Base-by-base conservation (phyloP, 2,329 filamentous ascomycete genomes). In the Stemphylium lycopersici region DNA sequence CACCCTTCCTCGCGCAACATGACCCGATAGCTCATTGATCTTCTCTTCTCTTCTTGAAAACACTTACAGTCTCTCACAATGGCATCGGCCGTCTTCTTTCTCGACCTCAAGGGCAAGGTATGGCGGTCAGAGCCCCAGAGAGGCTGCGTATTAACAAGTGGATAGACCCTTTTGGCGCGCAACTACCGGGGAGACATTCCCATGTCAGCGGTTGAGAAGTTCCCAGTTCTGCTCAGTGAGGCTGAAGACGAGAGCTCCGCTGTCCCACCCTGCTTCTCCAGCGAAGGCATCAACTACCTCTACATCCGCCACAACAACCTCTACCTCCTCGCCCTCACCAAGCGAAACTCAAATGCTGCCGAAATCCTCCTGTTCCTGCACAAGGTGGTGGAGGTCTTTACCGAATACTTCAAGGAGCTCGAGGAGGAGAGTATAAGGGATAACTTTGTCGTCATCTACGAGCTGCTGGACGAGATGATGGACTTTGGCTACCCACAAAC, bases 301-400 rank as follows among this genome's bases (percentile, higher is more conserved):
- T 99, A 99, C 80, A 99, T 99, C 78, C 89, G 93, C 72, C 95
- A 99, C 80, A 98, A 96, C 81, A 99, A 99, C 80, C 90, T 99
- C 67, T 99, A 97, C 79, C 89, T 99, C 64, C 90, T 99, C 69
- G 95, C 95, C 59, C 83, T 99, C 56, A 99, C 95, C 53, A 99
- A 99, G 84, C 90, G 93, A 76, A 99, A 99, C 80, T 96, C 92
- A 68, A 99, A 99, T 82, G 95, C 95, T 64, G 92, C 95, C 79
- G 95, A 99, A 79, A 97, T 99, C 68, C 87, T 99, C 41, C 88
- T 99, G 45, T 99, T 99, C 83, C 84, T 99, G 50, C 95, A 99
- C 81, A 96, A 96, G 78, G 86, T 99, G 50, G 95, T 99, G 71
- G 95, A 98, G 77, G 95, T 99, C 61, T 99, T 99, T 75, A 99